Conservation (phyloP, 2,329 filamentous ascomycete species). For the Penicillium polonicum region DNA sequence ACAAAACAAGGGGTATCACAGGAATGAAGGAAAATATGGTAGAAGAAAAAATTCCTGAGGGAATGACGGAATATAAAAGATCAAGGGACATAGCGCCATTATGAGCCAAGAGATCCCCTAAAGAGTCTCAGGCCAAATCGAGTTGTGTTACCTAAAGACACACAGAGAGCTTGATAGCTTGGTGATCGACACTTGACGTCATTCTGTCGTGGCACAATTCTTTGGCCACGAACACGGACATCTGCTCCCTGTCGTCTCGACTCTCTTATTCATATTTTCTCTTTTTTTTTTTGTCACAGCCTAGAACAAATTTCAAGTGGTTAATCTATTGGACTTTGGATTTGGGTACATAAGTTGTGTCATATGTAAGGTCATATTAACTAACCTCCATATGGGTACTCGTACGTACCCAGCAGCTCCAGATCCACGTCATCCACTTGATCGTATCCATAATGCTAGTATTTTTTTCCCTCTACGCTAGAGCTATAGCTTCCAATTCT, state of each 20-base stretch:
- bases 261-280: background rate
- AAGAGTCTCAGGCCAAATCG: no score
- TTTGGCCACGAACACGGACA: constrained; percentile 5
- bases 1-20: constrained; percentile 26
- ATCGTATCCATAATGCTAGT: constrained; percentile 9
- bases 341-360: background rate
- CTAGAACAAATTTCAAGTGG: background rate
- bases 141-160: background rate
- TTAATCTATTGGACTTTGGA: no score
- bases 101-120: no score
- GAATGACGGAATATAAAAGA: constrained; percentile 18
- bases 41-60: background rate
- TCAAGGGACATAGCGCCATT: constrained; percentile 7
- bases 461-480: background rate
- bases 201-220: constrained; percentile 2
- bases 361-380: background rate
- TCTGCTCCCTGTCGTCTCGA: background rate
- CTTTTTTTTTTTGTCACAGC: background rate
- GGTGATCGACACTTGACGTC: constrained; percentile 11
- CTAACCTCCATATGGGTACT: background rate
- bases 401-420: background rate
- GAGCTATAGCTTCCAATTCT: constrained; percentile 1
- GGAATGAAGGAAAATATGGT: constrained; percentile 24
- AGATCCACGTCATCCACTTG: background rate
- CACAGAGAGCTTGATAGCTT: background rate